Percentiles rank a stretch among this genome's conserved stretches.
These are phyloP conservation scores for Kwoniella pini DNA, from an alignment of 768 basidiomycete species.

Conservation along the genomic window DNA sequence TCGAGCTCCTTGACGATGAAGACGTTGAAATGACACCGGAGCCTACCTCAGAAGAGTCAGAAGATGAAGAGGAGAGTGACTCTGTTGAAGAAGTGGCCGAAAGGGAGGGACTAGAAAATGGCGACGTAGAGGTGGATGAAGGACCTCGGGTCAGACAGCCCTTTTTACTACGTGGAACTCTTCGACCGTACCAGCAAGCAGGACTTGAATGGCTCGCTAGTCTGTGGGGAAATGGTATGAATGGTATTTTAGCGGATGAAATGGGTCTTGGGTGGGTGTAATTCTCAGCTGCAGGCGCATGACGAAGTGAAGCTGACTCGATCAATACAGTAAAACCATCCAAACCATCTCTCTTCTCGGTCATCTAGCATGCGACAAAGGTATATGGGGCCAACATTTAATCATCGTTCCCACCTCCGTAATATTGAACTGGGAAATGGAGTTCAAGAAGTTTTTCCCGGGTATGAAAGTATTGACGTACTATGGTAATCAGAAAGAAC, in stretches of 20 bases:
- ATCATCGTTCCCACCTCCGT: slow-evolving; percentile 57
- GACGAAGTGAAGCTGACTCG: neutral
- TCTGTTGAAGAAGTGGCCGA: slow-evolving; percentile 24
- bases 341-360: slow-evolving; percentile 56
- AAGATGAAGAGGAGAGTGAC: slow-evolving; percentile 24
- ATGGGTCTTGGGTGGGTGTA: slow-evolving; percentile 87
- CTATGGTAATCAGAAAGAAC: slow-evolving; percentile 69
- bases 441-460: slow-evolving; percentile 57
- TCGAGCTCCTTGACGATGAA: slow-evolving; percentile 33
- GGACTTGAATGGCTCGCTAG: slow-evolving; percentile 59
- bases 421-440: slow-evolving; percentile 58
- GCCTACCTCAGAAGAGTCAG: slow-evolving; percentile 3
- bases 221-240: slow-evolving; percentile 56
- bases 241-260: slow-evolving; percentile 70
- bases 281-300: no score
- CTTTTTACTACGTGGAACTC: slow-evolving; percentile 57
- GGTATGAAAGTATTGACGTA: slow-evolving; percentile 56
- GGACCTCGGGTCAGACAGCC: slow-evolving; percentile 48
- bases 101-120: no score
- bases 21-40: slow-evolving; percentile 13
- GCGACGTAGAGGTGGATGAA: slow-evolving; percentile 3
- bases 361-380: slow-evolving; percentile 56
- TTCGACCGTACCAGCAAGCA: slow-evolving; percentile 58
- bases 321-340: slow-evolving; percentile 53
- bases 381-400: slow-evolving; percentile 56